phyloP scores from a whole-genome alignment of 768 basidiomycete genomes.

The Naganishia kalamii region DNA sequence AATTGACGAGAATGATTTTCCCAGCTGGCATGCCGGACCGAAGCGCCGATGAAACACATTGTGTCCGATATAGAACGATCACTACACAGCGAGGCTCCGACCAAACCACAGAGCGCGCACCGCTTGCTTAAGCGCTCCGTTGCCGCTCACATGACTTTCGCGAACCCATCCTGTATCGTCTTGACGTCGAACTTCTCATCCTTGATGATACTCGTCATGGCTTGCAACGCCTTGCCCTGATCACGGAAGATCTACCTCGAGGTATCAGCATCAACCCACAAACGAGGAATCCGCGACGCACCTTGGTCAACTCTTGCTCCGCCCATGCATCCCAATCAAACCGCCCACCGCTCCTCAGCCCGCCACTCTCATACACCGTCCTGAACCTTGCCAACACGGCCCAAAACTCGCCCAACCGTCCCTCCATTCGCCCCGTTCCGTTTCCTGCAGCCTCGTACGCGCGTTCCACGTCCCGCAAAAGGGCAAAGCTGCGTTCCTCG shows the following conservation, averaged over 20 bases:
- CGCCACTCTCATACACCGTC: slow-evolving; percentile 15
- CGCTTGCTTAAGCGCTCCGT: no score
- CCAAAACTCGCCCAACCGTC: slow-evolving; percentile 19
- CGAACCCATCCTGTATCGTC: slow-evolving; percentile 17
- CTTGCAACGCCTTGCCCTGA: slow-evolving; percentile 19
- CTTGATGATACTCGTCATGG: slow-evolving; percentile 9
- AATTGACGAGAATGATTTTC: no score
- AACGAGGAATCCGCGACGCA: not conserved
- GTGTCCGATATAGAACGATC: no score
- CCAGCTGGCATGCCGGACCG: no score
- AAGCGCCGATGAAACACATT: no score
- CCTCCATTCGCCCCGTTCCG: slow-evolving; percentile 22
- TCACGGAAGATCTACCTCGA: slow-evolving; percentile 13
- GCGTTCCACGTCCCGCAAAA: slow-evolving; percentile 8
- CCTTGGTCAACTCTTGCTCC: slow-evolving; percentile 20
- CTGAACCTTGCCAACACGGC: slow-evolving; percentile 18
- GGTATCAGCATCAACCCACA: not conserved
- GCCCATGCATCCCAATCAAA: slow-evolving; percentile 23
- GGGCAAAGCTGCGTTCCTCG: slow-evolving; percentile 15
- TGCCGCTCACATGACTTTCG: slow-evolving; percentile 1
- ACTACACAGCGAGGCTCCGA: no score
- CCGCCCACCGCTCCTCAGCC: not conserved
- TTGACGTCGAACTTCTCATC: slow-evolving; percentile 21
- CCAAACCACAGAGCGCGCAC: no score
- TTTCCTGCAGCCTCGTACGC: slow-evolving; percentile 19